These are phyloP conservation scores for Aspergillus costaricaensis DNA, from an alignment of 2,329 filamentous ascomycete genomes.

Conservation along the genomic window DNA sequence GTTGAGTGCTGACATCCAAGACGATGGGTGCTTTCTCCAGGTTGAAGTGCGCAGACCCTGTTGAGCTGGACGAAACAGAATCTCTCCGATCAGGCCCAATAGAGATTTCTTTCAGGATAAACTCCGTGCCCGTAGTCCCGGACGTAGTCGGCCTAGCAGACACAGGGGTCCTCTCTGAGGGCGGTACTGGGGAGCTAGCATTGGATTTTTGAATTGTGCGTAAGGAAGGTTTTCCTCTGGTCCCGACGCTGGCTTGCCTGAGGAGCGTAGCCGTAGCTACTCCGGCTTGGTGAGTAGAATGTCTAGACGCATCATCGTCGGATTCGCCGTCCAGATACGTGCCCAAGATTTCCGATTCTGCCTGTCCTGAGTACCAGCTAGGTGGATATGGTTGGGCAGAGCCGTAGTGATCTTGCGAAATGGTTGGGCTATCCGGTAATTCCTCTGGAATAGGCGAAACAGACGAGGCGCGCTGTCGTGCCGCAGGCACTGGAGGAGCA, in stretches of 20 bases:
- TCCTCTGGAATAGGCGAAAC: constrained; percentile 79
- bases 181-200: constrained; percentile 23
- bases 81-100: constrained; percentile 16
- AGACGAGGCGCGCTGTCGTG: constrained; percentile 59
- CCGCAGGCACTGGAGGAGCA: constrained; percentile 32
- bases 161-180: constrained; percentile 11
- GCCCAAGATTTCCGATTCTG: constrained; percentile 50
- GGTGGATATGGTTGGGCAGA: constrained; percentile 73
- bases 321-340: constrained; percentile 35
- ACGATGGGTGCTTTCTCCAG: constrained; percentile 38
- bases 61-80: constrained; percentile 27
- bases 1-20: constrained; percentile 16
- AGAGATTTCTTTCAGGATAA: constrained; percentile 19
- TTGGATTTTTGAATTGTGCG: constrained; percentile 42
- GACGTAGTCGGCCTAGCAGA: constrained; percentile 10
- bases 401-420: constrained; percentile 61
- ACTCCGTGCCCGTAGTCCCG: constrained; percentile 1
- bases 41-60: constrained; percentile 26
- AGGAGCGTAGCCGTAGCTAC: constrained; percentile 34
- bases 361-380: constrained; percentile 60
- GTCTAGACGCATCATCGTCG: constrained; percentile 22
- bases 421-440: constrained; percentile 54
- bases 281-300: constrained; percentile 21
- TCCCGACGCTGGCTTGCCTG: constrained; percentile 47
- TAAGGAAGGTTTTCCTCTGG: constrained; percentile 43